These are phyloP conservation scores for Starmera pachycereana DNA, from an alignment of 805 yeast species.

Conservation along the genomic window DNA sequence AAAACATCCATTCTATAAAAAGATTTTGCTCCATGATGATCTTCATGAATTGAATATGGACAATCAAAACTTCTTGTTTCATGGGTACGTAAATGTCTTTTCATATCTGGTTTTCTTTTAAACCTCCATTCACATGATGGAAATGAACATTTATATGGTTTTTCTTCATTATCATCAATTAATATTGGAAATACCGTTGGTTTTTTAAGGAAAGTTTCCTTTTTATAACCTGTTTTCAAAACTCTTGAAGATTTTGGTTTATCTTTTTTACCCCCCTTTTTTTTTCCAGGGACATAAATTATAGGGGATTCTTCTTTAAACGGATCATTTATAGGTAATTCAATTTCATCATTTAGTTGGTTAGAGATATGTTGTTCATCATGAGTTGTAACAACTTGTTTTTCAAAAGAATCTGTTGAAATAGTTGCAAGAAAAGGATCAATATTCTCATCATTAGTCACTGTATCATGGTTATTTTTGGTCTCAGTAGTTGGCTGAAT, in stretches of 20 bases:
- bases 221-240: neutral
- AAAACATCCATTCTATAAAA: constrained; percentile 67
- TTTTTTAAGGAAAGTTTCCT: neutral
- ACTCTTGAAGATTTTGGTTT: no score
- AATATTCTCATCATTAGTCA: no score
- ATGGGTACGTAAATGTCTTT: constrained; percentile 61
- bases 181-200: neutral
- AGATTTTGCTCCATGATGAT: constrained; percentile 70
- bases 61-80: constrained; percentile 57
- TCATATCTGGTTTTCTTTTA: constrained; percentile 55
- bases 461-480: no score
- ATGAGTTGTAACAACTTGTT: no score
- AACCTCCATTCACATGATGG: constrained; percentile 59
- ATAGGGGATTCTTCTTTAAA: neutral
- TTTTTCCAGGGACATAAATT: neutral
- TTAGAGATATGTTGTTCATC: neutral
- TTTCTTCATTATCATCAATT: neutral
- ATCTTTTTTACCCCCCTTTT: neutral
- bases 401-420: no score
- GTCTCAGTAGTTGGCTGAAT: no score
- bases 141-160: constrained; percentile 25
- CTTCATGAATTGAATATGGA: constrained; percentile 64
- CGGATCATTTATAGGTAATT: neutral
- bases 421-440: no score
- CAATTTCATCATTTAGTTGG: neutral